A percentile compares a stretch with the other conserved stretches of the same genome.
Evolutionary conservation across 768 basidiomycete genomes (phyloP).

Genomic region (Cystobasidium tubakii): DNA sequence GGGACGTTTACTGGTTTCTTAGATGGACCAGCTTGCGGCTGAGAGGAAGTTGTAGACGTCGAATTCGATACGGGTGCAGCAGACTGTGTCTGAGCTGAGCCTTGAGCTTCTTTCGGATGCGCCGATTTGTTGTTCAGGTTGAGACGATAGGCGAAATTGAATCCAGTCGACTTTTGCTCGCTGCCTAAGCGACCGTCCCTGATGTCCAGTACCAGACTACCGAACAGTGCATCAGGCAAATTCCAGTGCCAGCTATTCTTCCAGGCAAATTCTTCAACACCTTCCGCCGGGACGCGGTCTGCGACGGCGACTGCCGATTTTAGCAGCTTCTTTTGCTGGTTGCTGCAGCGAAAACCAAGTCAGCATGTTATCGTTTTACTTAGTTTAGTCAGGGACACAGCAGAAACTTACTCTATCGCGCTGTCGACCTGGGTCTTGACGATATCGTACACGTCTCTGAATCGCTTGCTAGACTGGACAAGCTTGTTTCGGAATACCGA

Average conservation of each 20-base stretch:
- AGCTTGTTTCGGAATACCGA: slow-evolving; percentile 82
- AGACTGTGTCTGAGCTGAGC: slow-evolving; percentile 39
- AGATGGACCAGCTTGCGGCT: slow-evolving; percentile 6
- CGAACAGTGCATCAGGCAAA: slow-evolving; percentile 89
- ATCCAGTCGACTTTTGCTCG: slow-evolving; percentile 73
- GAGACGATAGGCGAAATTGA: slow-evolving; percentile 91
- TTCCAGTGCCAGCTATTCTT: slow-evolving; percentile 99
- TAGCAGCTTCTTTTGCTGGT: slow-evolving; percentile 75
- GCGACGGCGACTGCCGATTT: slow-evolving; percentile 83
- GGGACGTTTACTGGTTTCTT: not conserved
- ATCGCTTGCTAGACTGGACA: slow-evolving; percentile 66
- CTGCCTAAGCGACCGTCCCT: slow-evolving; percentile 86
- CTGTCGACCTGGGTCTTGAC: slow-evolving; percentile 85
- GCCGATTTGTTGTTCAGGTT: slow-evolving; percentile 58
- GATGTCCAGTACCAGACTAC: slow-evolving; percentile 77
- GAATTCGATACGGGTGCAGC: slow-evolving; percentile 45
- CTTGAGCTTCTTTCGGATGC: slow-evolving; percentile 43
- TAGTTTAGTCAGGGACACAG: not conserved
- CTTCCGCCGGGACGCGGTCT: slow-evolving; percentile 65
- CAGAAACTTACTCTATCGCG: slow-evolving; percentile 63
- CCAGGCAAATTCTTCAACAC: slow-evolving; percentile 85
- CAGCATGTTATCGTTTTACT: too few species aligned
- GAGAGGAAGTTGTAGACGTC: not conserved
- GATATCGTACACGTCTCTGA: slow-evolving; percentile 89
- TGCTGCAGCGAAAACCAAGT: slow-evolving; percentile 49